phyloP scores from a whole-genome alignment of 1,284 basidiomycete species.

The Puccinia triticina region DNA sequence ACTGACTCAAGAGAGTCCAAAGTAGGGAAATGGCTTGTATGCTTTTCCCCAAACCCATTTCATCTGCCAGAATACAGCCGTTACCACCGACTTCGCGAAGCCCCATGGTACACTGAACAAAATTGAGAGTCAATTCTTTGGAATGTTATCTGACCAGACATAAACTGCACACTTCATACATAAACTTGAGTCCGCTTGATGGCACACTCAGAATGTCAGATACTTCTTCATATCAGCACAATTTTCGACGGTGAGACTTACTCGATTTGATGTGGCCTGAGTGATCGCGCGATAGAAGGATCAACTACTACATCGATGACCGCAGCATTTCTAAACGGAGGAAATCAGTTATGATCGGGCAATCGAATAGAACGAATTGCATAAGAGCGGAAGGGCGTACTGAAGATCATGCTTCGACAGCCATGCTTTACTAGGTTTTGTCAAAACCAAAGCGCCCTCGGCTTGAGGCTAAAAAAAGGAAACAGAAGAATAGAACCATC shows the following conservation, averaged over 20 bases:
- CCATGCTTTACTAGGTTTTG: constrained; percentile 72
- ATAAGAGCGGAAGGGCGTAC: constrained; percentile 56
- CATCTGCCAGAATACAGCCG: constrained; percentile 95
- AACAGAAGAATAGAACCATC: not conserved
- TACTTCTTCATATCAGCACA: constrained; percentile 27
- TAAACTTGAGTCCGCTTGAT: constrained; percentile 66
- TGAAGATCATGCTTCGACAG: constrained; percentile 69
- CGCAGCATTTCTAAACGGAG: constrained; percentile 57
- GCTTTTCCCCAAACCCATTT: constrained; percentile 88
- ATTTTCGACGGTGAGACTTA: constrained; percentile 60
- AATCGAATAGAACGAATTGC: constrained; percentile 54
- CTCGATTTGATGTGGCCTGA: constrained; percentile 91
- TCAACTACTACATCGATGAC: constrained; percentile 90
- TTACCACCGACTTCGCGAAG: constrained; percentile 77
- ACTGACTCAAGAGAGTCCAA: constrained; percentile 82
- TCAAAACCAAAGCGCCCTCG: constrained; percentile 83
- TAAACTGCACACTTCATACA: constrained; percentile 70
- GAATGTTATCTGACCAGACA: not conserved
- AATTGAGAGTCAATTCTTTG: not conserved
- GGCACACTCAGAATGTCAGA: constrained; percentile 7
- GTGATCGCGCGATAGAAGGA: constrained; percentile 73
- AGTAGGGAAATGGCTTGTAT: constrained; percentile 80
- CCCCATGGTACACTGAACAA: constrained; percentile 78
- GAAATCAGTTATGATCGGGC: not conserved
- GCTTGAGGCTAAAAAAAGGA: constrained; percentile 67